phyloP scores from a whole-genome alignment of 2,329 filamentous ascomycete genomes.

The Monosporascus sp. region DNA sequence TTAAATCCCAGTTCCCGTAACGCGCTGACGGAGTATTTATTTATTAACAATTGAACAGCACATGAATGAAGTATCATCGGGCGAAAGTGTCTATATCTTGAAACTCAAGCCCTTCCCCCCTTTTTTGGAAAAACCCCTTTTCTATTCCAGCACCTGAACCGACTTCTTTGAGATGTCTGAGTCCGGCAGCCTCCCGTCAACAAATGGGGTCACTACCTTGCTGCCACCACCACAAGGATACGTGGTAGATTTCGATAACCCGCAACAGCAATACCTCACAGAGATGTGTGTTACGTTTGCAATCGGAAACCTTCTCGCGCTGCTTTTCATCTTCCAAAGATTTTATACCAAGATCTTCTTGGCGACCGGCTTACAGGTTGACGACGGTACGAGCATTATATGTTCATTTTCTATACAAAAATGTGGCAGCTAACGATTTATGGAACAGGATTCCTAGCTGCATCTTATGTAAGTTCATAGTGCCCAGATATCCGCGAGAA shows the following conservation, averaged over 20 bases:
- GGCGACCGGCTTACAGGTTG: slow-evolving; percentile 1
- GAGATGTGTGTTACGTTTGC: not conserved
- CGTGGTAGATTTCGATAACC: slow-evolving; percentile 5
- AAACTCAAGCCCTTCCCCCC: no score
- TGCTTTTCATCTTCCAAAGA: slow-evolving; percentile 3
- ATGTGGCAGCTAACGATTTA: not conserved
- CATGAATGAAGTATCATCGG: no score
- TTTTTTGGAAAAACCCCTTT: no score
- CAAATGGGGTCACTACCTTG: not conserved
- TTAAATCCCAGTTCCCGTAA: no score
- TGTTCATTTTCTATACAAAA: not conserved
- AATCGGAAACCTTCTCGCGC: not conserved
- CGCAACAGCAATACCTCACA: not conserved
- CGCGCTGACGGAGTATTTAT: no score
- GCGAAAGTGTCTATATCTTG: no score
- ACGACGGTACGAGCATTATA: slow-evolving; percentile 4
- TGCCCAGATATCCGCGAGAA: not conserved
- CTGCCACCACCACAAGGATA: slow-evolving; percentile 5
- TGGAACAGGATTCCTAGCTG: not conserved
- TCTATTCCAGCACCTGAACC: no score
- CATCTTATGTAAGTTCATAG: not conserved
- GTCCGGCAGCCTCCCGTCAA: not conserved
- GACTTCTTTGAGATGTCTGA: no score
- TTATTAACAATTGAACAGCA: no score
- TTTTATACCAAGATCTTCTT: slow-evolving; percentile 3